Conservation (phyloP, 2,329 filamentous ascomycete genomes). For the Rhexocercosporidium sp. region DNA sequence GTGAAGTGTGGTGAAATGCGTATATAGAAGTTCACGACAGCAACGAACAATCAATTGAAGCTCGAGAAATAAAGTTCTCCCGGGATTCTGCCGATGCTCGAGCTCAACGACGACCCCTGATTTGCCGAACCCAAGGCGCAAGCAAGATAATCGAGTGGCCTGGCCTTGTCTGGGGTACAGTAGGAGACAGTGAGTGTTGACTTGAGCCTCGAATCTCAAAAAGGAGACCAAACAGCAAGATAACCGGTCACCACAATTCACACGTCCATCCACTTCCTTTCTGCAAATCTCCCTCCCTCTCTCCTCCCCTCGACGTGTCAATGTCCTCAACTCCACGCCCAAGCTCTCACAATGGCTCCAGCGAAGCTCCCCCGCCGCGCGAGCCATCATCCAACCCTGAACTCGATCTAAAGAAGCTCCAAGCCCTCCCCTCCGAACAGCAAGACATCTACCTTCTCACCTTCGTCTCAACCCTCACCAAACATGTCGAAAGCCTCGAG, state of each 20-base stretch:
- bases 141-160: conserved; percentile 15
- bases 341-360: conserved; percentile 42
- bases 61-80: conserved; percentile 23
- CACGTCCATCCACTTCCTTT: too few species aligned
- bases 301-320: conserved; percentile 28
- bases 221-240: conserved; percentile 7
- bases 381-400: conserved; percentile 65
- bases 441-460: conserved; percentile 93
- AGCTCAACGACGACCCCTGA: not conserved
- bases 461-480: conserved; percentile 81
- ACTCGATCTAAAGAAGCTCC: conserved; percentile 88
- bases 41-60: too few species aligned
- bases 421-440: conserved; percentile 88
- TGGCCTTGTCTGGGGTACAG: conserved; percentile 16
- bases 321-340: conserved; percentile 41
- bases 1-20: not conserved
- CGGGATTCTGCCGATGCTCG: not conserved
- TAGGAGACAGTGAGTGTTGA: not conserved
- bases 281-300: not conserved
- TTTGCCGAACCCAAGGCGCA: conserved; percentile 17
- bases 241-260: not conserved
- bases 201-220: conserved; percentile 8
- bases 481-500: conserved; percentile 76
- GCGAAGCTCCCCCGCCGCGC: conserved; percentile 42
- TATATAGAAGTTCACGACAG: too few species aligned